A percentile compares a stretch with the other conserved stretches of the same genome.
These are phyloP conservation scores for Limonium bicolor DNA, from an alignment of 148 eudicot species.

Conservation along the genomic window DNA sequence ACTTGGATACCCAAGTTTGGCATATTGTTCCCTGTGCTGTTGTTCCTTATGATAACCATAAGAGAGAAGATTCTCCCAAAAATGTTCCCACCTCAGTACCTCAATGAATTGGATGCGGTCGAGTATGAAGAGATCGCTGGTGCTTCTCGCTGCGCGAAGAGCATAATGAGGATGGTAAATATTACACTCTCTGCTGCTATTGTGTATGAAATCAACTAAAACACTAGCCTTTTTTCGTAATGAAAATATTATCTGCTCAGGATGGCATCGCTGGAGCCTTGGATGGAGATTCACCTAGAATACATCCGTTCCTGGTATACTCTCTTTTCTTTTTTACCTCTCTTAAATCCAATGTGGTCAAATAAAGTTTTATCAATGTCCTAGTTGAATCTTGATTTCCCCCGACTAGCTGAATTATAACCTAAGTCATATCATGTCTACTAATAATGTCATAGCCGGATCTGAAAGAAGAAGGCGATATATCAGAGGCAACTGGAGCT, in stretches of 20 bases:
- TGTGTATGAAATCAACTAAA: no score
- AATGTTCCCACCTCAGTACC: slow-evolving; percentile 24
- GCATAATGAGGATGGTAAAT: slow-evolving; percentile 28
- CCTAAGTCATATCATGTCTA: no score
- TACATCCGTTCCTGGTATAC: not conserved
- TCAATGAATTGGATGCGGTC: slow-evolving; percentile 52
- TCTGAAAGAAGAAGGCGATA: slow-evolving; percentile 6
- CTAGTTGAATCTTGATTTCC: no score
- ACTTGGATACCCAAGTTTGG: slow-evolving; percentile 68
- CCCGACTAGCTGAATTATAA: no score
- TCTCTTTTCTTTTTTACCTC: no score
- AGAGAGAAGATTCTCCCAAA: slow-evolving; percentile 42
- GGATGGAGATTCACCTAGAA: not conserved
- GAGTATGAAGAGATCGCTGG: slow-evolving; percentile 66
- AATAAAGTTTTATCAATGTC: no score
- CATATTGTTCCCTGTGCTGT: slow-evolving; percentile 50
- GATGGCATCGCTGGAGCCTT: not conserved
- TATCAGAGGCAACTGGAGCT: slow-evolving; percentile 11
- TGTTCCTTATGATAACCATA: slow-evolving; percentile 43
- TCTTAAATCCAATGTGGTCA: no score
- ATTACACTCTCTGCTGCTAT: not conserved
- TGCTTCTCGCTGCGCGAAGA: slow-evolving; percentile 12
- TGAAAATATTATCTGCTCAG: no score
- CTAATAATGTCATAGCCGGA: slow-evolving; percentile 21
- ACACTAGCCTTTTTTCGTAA: no score